Evolutionary conservation across 495 filamentous ascomycete genomes (phyloP).

Genomic region (Annulohypoxylon moriforme): DNA sequence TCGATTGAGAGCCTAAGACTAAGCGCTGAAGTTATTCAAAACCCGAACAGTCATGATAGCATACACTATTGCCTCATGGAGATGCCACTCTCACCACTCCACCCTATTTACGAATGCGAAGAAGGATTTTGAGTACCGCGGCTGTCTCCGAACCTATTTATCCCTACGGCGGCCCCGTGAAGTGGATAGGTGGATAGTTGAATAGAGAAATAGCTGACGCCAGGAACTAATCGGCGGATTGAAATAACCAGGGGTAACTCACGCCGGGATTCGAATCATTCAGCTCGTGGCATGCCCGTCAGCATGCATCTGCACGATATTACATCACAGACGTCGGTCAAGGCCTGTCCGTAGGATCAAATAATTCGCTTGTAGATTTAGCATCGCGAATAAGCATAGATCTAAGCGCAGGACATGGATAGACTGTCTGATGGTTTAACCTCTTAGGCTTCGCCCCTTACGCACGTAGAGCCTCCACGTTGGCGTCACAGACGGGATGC

Average conservation of each 20-base stretch:
- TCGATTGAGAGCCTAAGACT: background rate
- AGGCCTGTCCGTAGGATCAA: conserved; percentile 3
- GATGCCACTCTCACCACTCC: background rate
- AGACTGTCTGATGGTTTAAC: background rate
- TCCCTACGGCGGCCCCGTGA: conserved; percentile 13
- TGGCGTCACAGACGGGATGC: conserved; percentile 33
- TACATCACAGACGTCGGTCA: conserved; percentile 4
- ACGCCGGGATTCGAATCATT: conserved; percentile 24
- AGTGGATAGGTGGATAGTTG: conserved; percentile 15
- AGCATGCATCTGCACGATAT: conserved; percentile 12
- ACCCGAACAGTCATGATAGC: background rate
- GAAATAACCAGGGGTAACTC: conserved; percentile 14
- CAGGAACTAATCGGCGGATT: conserved; percentile 5
- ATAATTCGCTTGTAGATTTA: background rate
- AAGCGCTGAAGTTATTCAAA: background rate
- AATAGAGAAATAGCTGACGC: conserved; percentile 33
- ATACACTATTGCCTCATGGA: background rate
- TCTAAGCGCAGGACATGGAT: conserved; percentile 15
- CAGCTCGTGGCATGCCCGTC: conserved; percentile 26
- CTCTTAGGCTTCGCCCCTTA: conserved; percentile 11
- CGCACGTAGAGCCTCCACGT: conserved; percentile 17
- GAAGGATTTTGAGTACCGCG: background rate
- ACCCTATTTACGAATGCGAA: conserved; percentile 4
- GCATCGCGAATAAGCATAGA: conserved; percentile 12
- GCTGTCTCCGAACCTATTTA: background rate